Base-by-base conservation (phyloP, 2,329 filamentous ascomycete species). In the Phoma herbarum region DNA sequence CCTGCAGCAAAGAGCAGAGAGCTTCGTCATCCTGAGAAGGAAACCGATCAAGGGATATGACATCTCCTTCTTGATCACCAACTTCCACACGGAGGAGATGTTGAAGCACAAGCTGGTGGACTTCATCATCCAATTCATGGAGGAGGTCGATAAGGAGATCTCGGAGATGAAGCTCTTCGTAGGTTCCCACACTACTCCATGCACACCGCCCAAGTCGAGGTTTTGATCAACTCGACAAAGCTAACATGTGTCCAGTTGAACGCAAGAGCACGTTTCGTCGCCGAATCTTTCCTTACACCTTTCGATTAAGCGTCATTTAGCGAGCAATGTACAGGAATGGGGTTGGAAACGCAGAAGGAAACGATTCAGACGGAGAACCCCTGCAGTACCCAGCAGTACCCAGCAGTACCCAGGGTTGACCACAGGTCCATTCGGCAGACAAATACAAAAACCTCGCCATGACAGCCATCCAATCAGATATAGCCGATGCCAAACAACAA, bases 121-220 rank as follows among this genome's bases (percentile, higher is more conserved):
- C 78, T 99, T 99, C 74, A 96, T 99, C 69, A 97, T 99, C 66
- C 90, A 98, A 75, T 99, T 99, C 75, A 98, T 99, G 94, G 94
- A 99, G 79, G 95, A 99, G 78, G 96, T 99, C 4, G 96, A 99
- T 79, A 99, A 99, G 84, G 95, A 99, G 80, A 99, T 99, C 60
- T 98, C 95, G 3, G 96, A 99, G 82, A 98, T 99, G 95, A 99
- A 99, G 86, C 90, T 99, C 72, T 99, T 99, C 80, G 94, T 97
- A 86, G 69, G 92, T 83, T 25, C 9, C 14, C 35, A 6, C 18
- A 28, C 28, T 28, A 26, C 29, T 33, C 41, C 3, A 11, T 7
- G 14, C 14, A 37, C 35, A 22, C 18, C 8, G 12, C 3, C 18
- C 18, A 6, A 3, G 18, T 1, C 4, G n/a, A 6, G 14, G 31